phyloP scores from a whole-genome alignment of 768 basidiomycete genomes.

The Tephrocybe rancida region DNA sequence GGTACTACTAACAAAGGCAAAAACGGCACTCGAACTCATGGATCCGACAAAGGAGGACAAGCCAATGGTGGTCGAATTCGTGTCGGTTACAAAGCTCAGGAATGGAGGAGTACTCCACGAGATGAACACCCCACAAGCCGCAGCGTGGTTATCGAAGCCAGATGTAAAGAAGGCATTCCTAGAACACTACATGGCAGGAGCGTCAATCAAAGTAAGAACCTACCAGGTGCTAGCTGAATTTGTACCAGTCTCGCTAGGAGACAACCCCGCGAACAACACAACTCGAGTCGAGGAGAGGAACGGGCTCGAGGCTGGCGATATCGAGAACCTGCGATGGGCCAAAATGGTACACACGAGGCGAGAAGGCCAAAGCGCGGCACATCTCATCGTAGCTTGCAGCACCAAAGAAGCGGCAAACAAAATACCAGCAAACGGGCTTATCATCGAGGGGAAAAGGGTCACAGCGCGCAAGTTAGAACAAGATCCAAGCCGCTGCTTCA shows the following conservation, averaged over 20 bases:
- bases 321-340: neutral
- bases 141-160: neutral
- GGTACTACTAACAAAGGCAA: neutral
- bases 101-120: neutral
- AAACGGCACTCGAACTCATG: neutral
- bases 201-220: neutral
- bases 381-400: neutral
- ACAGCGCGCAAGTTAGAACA: constrained; percentile 11
- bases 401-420: constrained; percentile 14
- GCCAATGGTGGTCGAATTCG: neutral
- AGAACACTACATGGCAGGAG: neutral
- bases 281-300: neutral
- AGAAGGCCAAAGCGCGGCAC: neutral
- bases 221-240: neutral
- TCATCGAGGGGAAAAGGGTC: constrained; percentile 17
- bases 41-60: neutral
- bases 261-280: neutral
- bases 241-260: neutral
- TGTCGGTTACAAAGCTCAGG: neutral
- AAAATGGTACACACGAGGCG: neutral
- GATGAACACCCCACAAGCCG: neutral
- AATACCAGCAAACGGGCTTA: constrained; percentile 6
- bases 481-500: constrained; percentile 9
- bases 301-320: neutral
- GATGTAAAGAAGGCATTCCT: neutral